Evolutionary conservation across 1,139 yeast species (phyloP).

Genomic region (Candida pseudocylindracea): DNA sequence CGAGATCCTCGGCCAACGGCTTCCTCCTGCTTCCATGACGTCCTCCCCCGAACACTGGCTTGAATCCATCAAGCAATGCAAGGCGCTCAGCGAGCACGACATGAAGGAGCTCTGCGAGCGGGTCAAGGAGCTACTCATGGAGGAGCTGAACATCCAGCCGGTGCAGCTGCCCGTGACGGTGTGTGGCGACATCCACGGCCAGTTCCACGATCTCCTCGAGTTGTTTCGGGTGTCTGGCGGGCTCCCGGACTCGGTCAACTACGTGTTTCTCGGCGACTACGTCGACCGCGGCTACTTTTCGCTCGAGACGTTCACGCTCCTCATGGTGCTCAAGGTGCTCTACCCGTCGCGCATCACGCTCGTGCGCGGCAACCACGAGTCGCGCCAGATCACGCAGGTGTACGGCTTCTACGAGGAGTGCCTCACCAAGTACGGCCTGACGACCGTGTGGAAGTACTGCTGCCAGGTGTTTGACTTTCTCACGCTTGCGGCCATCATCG

Average conservation of each 20-base stretch:
- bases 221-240: constrained; percentile 88
- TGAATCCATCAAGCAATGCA: constrained; percentile 80
- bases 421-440: constrained; percentile 73
- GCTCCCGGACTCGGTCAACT: constrained; percentile 33
- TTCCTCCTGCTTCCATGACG: too few relatives aligned
- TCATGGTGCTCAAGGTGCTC: constrained; percentile 77
- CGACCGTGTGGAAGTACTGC: constrained; percentile 96
- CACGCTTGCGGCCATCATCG: constrained; percentile 85
- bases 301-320: constrained; percentile 73
- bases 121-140: constrained; percentile 18
- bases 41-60: constrained; percentile 73
- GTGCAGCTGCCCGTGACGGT: constrained; percentile 96
- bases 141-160: constrained; percentile 58
- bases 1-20: too few relatives aligned
- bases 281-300: constrained; percentile 95
- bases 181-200: constrained; percentile 98
- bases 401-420: constrained; percentile 90
- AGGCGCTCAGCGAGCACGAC: constrained; percentile 73
- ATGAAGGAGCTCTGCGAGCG: constrained; percentile 93
- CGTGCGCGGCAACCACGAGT: constrained; percentile 87
- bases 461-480: constrained; percentile 90
- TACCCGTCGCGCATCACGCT: constrained; percentile 74
- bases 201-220: constrained; percentile 85
- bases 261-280: constrained; percentile 81
- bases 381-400: constrained; percentile 88